phyloP scores from a whole-genome alignment of 2,329 filamentous ascomycete species.

The Talaromyces sp. region DNA sequence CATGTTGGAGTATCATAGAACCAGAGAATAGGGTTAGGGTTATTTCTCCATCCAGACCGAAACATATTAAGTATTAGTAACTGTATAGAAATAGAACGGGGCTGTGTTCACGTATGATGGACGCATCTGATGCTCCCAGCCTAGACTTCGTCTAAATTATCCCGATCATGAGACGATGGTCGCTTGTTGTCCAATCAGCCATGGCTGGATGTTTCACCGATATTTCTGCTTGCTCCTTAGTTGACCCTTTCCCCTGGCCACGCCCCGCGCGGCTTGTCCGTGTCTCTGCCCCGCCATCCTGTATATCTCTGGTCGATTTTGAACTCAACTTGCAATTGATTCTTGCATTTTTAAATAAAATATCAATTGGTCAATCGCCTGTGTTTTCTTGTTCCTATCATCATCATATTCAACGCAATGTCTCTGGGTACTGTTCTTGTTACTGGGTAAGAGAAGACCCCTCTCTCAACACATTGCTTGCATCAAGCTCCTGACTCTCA shows the following conservation, averaged over 20 bases:
- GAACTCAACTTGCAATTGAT: neutral
- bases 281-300: slow-evolving; percentile 12
- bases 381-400: neutral
- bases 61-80: no score
- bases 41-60: no score
- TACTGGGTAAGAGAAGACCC: slow-evolving; percentile 81
- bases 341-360: neutral
- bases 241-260: no score
- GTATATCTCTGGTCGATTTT: neutral
- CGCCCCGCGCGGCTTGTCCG: neutral
- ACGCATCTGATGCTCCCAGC: no score
- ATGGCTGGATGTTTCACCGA: slow-evolving; percentile 3
- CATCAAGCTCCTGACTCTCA: neutral
- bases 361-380: neutral
- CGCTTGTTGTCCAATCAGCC: neutral
- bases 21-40: no score
- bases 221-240: neutral
- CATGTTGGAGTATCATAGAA: no score
- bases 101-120: no score
- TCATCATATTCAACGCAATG: slow-evolving; percentile 47
- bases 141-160: neutral
- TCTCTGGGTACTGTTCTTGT: slow-evolving; percentile 81
- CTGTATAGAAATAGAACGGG: no score
- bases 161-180: neutral
- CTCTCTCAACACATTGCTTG: neutral